Evolutionary conservation across 441 rosid genomes (phyloP), one percentile per base, ranked within the genome.

Genomic region (Cnidoscolus chayamansa): DNA sequence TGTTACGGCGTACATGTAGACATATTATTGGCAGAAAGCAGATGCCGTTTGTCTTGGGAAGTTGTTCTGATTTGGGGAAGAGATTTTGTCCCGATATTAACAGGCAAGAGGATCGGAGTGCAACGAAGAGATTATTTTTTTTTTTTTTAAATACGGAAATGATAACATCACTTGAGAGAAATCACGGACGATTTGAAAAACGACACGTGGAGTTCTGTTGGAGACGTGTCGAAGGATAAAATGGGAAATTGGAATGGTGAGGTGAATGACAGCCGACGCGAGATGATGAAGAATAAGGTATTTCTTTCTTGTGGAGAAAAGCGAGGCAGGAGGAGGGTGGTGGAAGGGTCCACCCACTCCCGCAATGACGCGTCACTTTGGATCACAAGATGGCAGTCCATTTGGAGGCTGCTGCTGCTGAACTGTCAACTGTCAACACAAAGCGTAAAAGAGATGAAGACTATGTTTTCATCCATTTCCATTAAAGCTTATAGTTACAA

Each of bases 81-180:
- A 57, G 66, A 43, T 53, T 72, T 71, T 79, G 81, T 75, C 78
- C 48, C 51, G 67, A 67, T 67, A 75, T 62, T 79, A 49, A 67
- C 71, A 57, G 71, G 74, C 81, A 74, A 6, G 75, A 40, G 35
- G 66, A 55, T 67, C 61, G 16, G 49, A 32, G 37, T 19, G 15
- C 16, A 56, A 56, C 10, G 16, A 4, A 1, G 4, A 43, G 47
- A 3, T 11, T 25, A 25, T 25, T 25, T 25, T 25, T 25, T 25
- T 25, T 25, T 25, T 25, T 25, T 40, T 63, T 31, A 11, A 40
- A 7, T 40, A 3, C 2, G 43, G 54, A 37, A 10, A 10, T 32
- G 65, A 47, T 72, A 62, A 45, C 2, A 4, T 30, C 45, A 67
- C 73, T 0, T 0, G 0, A 0, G 1, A 10, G 51, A 60, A 67